Percentiles rank a stretch among this genome's conserved stretches.
phyloP scores from a whole-genome alignment of 148 eudicot genomes.

The Rhododendron mucronatum region DNA sequence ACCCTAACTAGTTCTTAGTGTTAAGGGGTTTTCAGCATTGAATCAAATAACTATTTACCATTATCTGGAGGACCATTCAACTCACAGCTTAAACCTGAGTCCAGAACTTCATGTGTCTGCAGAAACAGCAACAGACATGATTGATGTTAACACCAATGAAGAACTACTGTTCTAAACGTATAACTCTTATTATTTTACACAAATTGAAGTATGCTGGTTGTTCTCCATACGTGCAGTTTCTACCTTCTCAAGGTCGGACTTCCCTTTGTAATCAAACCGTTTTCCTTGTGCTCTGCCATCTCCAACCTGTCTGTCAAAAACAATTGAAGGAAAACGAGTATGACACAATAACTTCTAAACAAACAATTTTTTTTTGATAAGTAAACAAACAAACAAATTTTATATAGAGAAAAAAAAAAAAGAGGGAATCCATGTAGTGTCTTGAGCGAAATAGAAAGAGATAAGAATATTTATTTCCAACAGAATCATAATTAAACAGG shows the following conservation, averaged over 20 bases:
- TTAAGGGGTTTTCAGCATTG: background rate
- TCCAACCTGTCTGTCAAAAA: constrained; percentile 45
- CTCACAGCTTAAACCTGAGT: constrained; percentile 47
- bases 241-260: constrained; percentile 30
- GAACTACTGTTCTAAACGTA: background rate
- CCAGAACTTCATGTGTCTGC: constrained; percentile 44
- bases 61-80: constrained; percentile 13
- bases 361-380: background rate
- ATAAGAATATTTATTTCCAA: background rate
- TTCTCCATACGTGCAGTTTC: constrained; percentile 32
- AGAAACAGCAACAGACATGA: constrained; percentile 16
- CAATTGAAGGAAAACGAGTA: constrained; percentile 14
- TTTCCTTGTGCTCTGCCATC: constrained; percentile 29
- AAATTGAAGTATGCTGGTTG: background rate
- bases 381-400: background rate
- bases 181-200: background rate
- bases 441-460: background rate
- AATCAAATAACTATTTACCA: constrained; percentile 5
- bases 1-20: background rate
- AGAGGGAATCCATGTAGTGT: background rate
- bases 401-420: background rate
- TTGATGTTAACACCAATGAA: constrained; percentile 5
- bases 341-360: constrained; percentile 5
- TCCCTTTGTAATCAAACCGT: constrained; percentile 23
- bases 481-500: background rate